Evolutionary conservation across 2,329 filamentous ascomycete genomes (phyloP), one percentile per base, ranked within the genome.

Genomic region (Aspergillus fijiensis): DNA sequence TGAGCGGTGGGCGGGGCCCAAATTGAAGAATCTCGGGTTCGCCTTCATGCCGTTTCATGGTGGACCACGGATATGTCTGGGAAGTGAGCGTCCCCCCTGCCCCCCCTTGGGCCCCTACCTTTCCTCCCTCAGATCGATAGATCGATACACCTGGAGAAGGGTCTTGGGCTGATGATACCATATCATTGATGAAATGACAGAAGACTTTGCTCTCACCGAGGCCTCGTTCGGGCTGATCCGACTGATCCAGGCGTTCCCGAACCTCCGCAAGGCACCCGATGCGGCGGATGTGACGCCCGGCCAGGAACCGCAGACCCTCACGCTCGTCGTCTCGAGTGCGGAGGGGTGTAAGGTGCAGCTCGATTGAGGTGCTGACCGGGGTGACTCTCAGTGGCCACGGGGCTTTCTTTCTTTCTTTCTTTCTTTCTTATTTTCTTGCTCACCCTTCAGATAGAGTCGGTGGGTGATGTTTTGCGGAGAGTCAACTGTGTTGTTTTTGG

Each of bases 31-130:
- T 74, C 6, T 80, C 76, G 75, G 72, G 74, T 23, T 80, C 77
- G 56, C 31, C 10, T 58, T 31, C 59, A 70, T 78, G 21, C 79
- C 79, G 1, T 80, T 80, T 52, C 76, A 77, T 51, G 77, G 77
- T 5, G 78, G 77, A 0, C 76, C 78, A 0, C 67, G 78, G 25
- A 75, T 79, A n/a, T 83, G 81, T 31, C n/a, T 64, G 6, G 60
- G 61, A 25, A 49, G 55, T 57, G 19, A 57, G 55, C 42, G 16
- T 56, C 21, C 16, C 19, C 51, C 51, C 31, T 11, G 19, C 19
- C 31, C 14, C 35, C 23, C 35, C 23, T 4, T 23, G 4, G 23
- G 23, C 23, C 23, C 23, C 23, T 23, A 23, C 1, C 23, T 23
- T 23, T 23, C 23, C 4, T n/a, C 23, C 4, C 23, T 4, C 23